phyloP scores from a whole-genome alignment of 2,329 filamentous ascomycete genomes.

The Beauveria sp. region DNA sequence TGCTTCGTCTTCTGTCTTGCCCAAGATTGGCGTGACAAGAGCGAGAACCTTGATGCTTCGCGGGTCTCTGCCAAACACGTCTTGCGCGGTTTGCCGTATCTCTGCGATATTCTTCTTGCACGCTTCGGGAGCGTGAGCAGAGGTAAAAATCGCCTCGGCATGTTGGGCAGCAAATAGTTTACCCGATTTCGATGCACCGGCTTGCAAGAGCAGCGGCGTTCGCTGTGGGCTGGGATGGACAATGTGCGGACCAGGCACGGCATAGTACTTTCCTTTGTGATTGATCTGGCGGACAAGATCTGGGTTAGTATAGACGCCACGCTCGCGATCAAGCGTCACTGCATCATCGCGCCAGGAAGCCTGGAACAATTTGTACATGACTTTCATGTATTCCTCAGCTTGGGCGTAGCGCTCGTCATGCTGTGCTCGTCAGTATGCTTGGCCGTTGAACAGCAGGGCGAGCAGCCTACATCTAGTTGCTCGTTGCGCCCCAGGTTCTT shows the following conservation, averaged over 20 bases:
- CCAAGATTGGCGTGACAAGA: slow-evolving; percentile 50
- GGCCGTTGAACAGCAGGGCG: background rate
- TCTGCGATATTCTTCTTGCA: slow-evolving; percentile 50
- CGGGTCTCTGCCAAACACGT: slow-evolving; percentile 43
- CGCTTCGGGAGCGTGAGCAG: slow-evolving; percentile 46
- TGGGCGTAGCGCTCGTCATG: slow-evolving; percentile 46
- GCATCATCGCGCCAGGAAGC: slow-evolving; percentile 54
- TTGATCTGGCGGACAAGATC: slow-evolving; percentile 52
- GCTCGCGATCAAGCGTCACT: slow-evolving; percentile 45
- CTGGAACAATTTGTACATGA: slow-evolving; percentile 53
- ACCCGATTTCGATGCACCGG: slow-evolving; percentile 53
- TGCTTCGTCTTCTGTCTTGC: slow-evolving; percentile 52
- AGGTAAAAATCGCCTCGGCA: slow-evolving; percentile 58
- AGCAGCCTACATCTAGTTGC: slow-evolving; percentile 31
- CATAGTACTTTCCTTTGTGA: slow-evolving; percentile 52
- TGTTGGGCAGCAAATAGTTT: slow-evolving; percentile 55
- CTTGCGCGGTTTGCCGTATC: slow-evolving; percentile 43
- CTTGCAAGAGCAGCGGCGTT: slow-evolving; percentile 57
- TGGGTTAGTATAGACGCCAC: slow-evolving; percentile 36
- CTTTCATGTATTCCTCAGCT: slow-evolving; percentile 51
- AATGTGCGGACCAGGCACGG: slow-evolving; percentile 51
- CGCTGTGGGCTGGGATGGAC: slow-evolving; percentile 55
- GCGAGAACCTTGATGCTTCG: slow-evolving; percentile 53
- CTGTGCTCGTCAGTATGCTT: background rate
- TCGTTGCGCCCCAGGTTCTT: slow-evolving; percentile 51